Evolutionary conservation across 2,329 filamentous ascomycete species (phyloP).

Genomic region (Bisporella sp.): DNA sequence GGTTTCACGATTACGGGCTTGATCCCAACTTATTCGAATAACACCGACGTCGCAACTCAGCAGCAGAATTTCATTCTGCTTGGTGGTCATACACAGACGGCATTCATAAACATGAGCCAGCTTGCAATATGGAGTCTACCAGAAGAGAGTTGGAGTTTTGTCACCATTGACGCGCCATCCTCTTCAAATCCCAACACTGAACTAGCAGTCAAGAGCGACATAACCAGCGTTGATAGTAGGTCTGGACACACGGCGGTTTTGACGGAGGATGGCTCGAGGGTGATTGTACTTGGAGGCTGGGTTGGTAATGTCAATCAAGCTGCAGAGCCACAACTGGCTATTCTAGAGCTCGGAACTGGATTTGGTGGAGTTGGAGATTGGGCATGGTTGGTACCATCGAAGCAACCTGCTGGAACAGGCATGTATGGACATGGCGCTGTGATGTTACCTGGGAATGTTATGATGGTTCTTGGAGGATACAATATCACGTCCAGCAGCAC

Average conservation of each 20-base stretch:
- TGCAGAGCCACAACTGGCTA: conserved; percentile 72
- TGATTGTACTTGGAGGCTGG: conserved; percentile 86
- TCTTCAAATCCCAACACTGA: conserved; percentile 40
- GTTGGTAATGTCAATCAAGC: conserved; percentile 72
- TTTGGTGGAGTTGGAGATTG: conserved; percentile 66
- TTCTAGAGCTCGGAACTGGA: conserved; percentile 68
- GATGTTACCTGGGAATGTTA: conserved; percentile 58
- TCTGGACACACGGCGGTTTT: conserved; percentile 86
- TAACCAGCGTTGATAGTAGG: conserved; percentile 53
- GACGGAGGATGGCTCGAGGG: conserved; percentile 67
- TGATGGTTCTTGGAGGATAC: conserved; percentile 61
- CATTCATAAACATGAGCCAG: conserved; percentile 93
- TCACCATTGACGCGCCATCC: conserved; percentile 49
- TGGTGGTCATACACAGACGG: conserved; percentile 74
- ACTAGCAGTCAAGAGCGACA: conserved; percentile 41
- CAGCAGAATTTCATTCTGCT: conserved; percentile 74
- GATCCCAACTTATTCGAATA: conserved; percentile 61
- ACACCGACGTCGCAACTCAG: conserved; percentile 58
- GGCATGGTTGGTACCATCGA: conserved; percentile 58
- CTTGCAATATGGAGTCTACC: conserved; percentile 82
- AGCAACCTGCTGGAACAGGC: conserved; percentile 37
- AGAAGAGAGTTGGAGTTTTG: conserved; percentile 79
- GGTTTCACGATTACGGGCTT: conserved; percentile 79
- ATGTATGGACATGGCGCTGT: conserved; percentile 59
- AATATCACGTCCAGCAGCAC: conserved; percentile 33